Evolutionary conservation across 495 filamentous ascomycete species (phyloP).

Genomic region (Rusavskia elegans): DNA sequence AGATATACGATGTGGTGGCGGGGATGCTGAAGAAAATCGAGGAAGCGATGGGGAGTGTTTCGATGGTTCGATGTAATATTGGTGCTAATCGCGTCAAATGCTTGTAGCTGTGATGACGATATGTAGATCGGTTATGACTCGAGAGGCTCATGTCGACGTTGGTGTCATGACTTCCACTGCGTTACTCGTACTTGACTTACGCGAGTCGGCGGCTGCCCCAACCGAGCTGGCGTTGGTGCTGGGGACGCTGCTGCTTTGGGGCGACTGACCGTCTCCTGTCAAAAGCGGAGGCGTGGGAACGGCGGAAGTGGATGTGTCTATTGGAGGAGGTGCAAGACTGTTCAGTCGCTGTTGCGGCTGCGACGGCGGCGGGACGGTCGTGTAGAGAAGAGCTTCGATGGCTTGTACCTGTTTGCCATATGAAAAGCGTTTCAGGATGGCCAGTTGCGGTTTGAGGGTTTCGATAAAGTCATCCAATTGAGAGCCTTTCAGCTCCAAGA

Average conservation of each 20-base stretch:
- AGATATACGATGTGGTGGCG: no score
- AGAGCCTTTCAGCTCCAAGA: slow-evolving; percentile 46
- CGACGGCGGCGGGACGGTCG: slow-evolving; percentile 6
- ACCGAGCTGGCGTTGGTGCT: slow-evolving; percentile 40
- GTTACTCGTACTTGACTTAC: slow-evolving; percentile 10
- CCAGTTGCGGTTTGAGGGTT: slow-evolving; percentile 58
- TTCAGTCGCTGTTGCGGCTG: slow-evolving; percentile 8
- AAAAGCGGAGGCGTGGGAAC: slow-evolving; percentile 40
- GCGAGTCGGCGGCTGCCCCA: slow-evolving; percentile 22
- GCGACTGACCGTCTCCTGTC: slow-evolving; percentile 47
- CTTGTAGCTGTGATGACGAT: no score
- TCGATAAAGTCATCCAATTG: slow-evolving; percentile 55
- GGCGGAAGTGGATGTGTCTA: slow-evolving; percentile 35
- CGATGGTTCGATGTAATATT: no score
- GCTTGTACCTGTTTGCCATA: slow-evolving; percentile 69
- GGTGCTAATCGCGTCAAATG: no score
- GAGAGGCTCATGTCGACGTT: slow-evolving; percentile 8
- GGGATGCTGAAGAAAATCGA: no score
- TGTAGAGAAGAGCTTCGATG: slow-evolving; percentile 46
- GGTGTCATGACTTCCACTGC: slow-evolving; percentile 8
- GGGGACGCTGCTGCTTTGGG: slow-evolving; percentile 43
- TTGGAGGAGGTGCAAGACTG: slow-evolving; percentile 22
- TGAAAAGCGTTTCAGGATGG: slow-evolving; percentile 52
- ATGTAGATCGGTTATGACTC: background rate
- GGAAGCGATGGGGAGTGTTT: no score